Evolutionary conservation across 805 yeast species (phyloP).

Genomic region (Tetrapisispora nanseiensis): DNA sequence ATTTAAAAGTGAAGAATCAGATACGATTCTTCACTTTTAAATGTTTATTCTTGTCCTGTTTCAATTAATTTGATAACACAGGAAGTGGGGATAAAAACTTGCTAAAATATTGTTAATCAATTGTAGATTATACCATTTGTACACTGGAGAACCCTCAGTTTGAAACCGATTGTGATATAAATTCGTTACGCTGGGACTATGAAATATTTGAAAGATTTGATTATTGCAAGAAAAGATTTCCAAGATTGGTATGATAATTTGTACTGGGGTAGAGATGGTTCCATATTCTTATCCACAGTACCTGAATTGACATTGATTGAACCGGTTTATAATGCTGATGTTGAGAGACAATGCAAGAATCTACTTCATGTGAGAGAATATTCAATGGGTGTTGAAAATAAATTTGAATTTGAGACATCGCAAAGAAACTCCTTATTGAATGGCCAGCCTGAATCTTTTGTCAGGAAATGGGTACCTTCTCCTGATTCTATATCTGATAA

Average conservation of each 20-base stretch:
- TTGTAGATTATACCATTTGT: neutral
- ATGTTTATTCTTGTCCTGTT: too few species aligned
- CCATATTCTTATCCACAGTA: slow-evolving; percentile 18
- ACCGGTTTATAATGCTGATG: slow-evolving; percentile 18
- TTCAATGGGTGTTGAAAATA: slow-evolving; percentile 16
- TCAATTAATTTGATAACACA: too few species aligned
- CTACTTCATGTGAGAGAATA: slow-evolving; percentile 22
- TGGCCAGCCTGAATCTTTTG: slow-evolving; percentile 22
- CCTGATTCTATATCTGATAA: slow-evolving; percentile 10
- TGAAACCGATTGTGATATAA: too few species aligned
- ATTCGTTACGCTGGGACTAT: slow-evolving; percentile 2
- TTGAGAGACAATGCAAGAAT: slow-evolving; percentile 12
- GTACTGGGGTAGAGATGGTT: slow-evolving; percentile 26
- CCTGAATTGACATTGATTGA: slow-evolving; percentile 23
- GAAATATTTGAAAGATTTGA: slow-evolving; percentile 23
- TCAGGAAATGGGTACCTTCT: slow-evolving; percentile 15
- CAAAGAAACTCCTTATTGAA: slow-evolving; percentile 18
- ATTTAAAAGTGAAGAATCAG: too few species aligned
- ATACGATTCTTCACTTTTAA: too few species aligned
- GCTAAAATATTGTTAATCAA: too few species aligned
- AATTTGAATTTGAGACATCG: slow-evolving; percentile 20
- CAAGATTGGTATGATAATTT: slow-evolving; percentile 20
- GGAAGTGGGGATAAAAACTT: too few species aligned
- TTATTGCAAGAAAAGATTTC: slow-evolving; percentile 21
- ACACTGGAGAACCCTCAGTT: neutral